Conservation (phyloP, 352 stramenopile species). For the Pythium chondricola region DNA sequence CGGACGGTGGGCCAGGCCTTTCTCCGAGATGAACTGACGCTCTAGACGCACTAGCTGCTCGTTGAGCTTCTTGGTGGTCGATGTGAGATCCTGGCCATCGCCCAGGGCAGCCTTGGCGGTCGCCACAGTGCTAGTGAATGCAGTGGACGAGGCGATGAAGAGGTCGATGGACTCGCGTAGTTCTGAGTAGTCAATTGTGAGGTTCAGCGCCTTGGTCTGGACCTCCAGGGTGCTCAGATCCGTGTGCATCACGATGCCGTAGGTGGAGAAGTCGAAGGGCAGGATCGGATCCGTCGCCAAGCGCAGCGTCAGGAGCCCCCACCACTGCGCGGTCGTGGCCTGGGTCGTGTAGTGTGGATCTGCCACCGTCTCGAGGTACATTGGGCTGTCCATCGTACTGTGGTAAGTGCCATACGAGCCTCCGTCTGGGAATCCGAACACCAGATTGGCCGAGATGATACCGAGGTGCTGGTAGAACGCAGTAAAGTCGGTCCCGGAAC, state of each 20-base stretch:
- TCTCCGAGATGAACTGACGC: slow-evolving; percentile 28
- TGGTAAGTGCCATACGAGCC: slow-evolving; percentile 67
- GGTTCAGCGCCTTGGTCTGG: slow-evolving; percentile 14
- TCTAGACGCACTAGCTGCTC: slow-evolving; percentile 37
- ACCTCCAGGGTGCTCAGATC: slow-evolving; percentile 21
- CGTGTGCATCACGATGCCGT: slow-evolving; percentile 21
- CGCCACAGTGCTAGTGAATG: slow-evolving; percentile 22
- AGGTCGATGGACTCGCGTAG: slow-evolving; percentile 32
- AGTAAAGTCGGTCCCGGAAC: slow-evolving; percentile 69
- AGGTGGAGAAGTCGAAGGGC: slow-evolving; percentile 17
- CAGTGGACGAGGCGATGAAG: slow-evolving; percentile 24
- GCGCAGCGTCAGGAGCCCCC: slow-evolving; percentile 29
- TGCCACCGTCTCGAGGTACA: slow-evolving; percentile 34
- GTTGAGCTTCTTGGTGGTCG: slow-evolving; percentile 24
- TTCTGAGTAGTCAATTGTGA: slow-evolving; percentile 23
- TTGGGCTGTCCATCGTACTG: slow-evolving; percentile 63
- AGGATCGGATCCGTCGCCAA: slow-evolving; percentile 20
- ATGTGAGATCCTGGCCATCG: not conserved
- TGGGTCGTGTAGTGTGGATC: slow-evolving; percentile 37
- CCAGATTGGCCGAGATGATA: slow-evolving; percentile 76
- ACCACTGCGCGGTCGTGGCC: slow-evolving; percentile 24
- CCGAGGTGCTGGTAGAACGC: slow-evolving; percentile 85
- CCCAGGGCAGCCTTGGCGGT: slow-evolving; percentile 14
- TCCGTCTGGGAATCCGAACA: slow-evolving; percentile 24
- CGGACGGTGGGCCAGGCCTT: slow-evolving; percentile 32